Conservation (phyloP, 768 basidiomycete species). For the Naganishia vaughanmartiniae region DNA sequence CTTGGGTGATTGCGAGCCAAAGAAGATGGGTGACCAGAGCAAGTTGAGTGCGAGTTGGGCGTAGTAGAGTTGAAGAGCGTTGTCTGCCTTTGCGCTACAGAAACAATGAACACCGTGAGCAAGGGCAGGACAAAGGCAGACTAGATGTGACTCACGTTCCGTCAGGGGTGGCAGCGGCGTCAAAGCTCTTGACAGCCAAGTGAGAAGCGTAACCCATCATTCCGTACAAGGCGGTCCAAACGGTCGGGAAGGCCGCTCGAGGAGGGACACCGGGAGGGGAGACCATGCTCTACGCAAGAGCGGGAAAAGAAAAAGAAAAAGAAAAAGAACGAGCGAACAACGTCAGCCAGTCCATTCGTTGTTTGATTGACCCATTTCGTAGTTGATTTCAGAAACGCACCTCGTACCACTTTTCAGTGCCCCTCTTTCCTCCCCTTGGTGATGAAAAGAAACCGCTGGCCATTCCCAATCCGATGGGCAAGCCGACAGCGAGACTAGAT, state of each 20-base stretch:
- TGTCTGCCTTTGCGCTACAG: constrained; percentile 55
- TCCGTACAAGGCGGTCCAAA: constrained; percentile 60
- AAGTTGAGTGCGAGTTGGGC: constrained; percentile 62
- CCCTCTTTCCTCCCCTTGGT: constrained; percentile 56
- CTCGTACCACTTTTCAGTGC: constrained; percentile 60
- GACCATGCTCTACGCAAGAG: constrained; percentile 54
- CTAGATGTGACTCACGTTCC: constrained; percentile 53
- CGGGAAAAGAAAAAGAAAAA: neutral
- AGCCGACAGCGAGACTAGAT: constrained; percentile 54
- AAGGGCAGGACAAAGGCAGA: neutral
- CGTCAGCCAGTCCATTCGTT: too few species aligned
- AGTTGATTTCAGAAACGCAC: too few species aligned
- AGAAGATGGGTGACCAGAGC: constrained; percentile 67
- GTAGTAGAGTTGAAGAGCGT: constrained; percentile 63
- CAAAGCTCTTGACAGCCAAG: constrained; percentile 61
- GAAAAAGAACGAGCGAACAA: neutral
- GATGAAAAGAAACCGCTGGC: constrained; percentile 58
- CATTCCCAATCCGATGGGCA: constrained; percentile 62
- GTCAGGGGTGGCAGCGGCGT: constrained; percentile 54
- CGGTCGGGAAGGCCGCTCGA: constrained; percentile 60
- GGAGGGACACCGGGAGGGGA: constrained; percentile 61
- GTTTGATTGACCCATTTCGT: too few species aligned
- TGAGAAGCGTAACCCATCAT: constrained; percentile 70
- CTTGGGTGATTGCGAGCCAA: constrained; percentile 54
- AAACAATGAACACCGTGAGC: neutral